A percentile compares a stretch with the other conserved stretches of the same genome.
phyloP scores from a whole-genome alignment of 1,139 yeast genomes.

The Yamadazyma conglobata region DNA sequence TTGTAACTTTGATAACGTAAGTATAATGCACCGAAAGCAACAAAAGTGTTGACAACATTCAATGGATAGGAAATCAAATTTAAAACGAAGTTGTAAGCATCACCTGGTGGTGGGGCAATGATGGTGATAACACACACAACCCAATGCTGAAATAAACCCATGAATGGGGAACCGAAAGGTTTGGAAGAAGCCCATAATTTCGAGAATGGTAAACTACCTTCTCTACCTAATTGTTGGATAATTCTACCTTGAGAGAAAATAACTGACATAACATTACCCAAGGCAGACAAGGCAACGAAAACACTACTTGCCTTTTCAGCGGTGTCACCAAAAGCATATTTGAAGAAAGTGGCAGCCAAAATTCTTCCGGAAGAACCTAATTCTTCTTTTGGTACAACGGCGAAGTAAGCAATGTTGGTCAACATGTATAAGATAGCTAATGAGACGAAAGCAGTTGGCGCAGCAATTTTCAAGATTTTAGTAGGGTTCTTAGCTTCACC shows the following conservation, averaged over 20 bases:
- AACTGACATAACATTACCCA: slow-evolving; percentile 48
- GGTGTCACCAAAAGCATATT: slow-evolving; percentile 40
- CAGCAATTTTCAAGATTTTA: slow-evolving; percentile 41
- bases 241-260: slow-evolving; percentile 51
- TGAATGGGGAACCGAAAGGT: slow-evolving; percentile 45
- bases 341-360: slow-evolving; percentile 46
- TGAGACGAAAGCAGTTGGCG: slow-evolving; percentile 51
- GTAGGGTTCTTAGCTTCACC: slow-evolving; percentile 66
- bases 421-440: slow-evolving; percentile 66
- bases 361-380: slow-evolving; percentile 42
- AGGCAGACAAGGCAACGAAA: slow-evolving; percentile 48
- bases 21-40: slow-evolving; percentile 41
- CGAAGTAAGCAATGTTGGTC: slow-evolving; percentile 55
- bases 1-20: slow-evolving; percentile 45
- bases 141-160: slow-evolving; percentile 63
- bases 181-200: slow-evolving; percentile 41
- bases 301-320: slow-evolving; percentile 50
- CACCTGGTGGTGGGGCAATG: slow-evolving; percentile 49
- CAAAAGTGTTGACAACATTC: slow-evolving; percentile 47
- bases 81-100: slow-evolving; percentile 46
- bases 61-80: slow-evolving; percentile 50
- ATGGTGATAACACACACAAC: slow-evolving; percentile 46
- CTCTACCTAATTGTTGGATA: slow-evolving; percentile 47
- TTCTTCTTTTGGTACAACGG: slow-evolving; percentile 52
- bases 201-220: slow-evolving; percentile 46